Evolutionary conservation across 2,329 filamentous ascomycete genomes (phyloP), one percentile per base, ranked within the genome.

Genomic region (Exserohilum turcica): DNA sequence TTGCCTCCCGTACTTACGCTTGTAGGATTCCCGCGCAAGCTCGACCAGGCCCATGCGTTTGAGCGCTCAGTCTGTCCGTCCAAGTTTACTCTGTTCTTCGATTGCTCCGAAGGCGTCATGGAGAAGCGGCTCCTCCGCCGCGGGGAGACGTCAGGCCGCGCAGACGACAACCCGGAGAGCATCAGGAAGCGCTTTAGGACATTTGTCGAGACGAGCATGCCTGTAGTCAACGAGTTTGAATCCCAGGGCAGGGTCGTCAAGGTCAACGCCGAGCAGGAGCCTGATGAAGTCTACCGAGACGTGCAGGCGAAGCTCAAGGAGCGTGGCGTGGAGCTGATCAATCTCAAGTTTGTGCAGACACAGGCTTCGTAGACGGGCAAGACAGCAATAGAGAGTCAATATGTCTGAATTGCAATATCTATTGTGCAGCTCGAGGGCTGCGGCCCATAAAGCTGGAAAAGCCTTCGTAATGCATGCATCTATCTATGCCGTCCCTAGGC

Each of bases 121-220:
- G 84, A 93, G 80, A 77, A 83, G 69, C 84, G 93, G 27, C 79
- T 99, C 62, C 78, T 97, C 61, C 88, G 96, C 79, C 84, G 93
- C 44, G 94, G 93, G 58, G 90, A 96, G 86, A 97, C 93, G 13
- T 92, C 89, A 70, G 94, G 94, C 36, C 84, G 94, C 60, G 81
- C 88, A 44, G 94, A 99, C 76, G 94, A 99, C 79, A 99, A 99
- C 74, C 88, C 86, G 50, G 94, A 96, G 78, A 92, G 87, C 70
- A 99, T 97, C 75, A 88, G 90, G 80, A 99, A 99, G 87, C 85
- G 94, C 52, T 99, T 99, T 83, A 87, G 86, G 72, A 92, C 89
- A 3, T 99, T 97, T 72, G 80, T 95, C 66, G 92, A 97, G 77
- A 96, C 92, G 2, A 96, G 91, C 78, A 97, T 97, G 93, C 94